Percentiles rank a stretch among this genome's conserved stretches.
Conservation (phyloP, 345 rosid genomes). For the Acer campestre region DNA sequence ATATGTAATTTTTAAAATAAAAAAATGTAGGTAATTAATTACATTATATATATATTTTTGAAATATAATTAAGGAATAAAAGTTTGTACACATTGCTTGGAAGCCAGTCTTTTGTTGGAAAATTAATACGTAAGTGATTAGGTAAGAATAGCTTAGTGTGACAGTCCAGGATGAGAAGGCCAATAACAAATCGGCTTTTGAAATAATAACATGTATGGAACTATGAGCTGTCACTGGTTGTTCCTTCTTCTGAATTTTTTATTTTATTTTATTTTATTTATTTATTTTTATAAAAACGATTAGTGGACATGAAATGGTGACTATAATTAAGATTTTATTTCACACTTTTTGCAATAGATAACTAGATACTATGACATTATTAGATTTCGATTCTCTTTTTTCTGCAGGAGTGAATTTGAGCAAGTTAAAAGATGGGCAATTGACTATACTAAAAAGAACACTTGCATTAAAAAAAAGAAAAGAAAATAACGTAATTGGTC, state of each 20-base stretch:
- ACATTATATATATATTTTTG: too few relatives aligned
- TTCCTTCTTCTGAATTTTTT: background rate
- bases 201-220: background rate
- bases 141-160: background rate
- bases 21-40: too few relatives aligned
- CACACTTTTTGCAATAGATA: background rate
- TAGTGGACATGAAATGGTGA: background rate
- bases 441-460: background rate
- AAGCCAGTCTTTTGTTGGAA: constrained; percentile 7
- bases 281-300: background rate
- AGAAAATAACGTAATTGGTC: too few relatives aligned
- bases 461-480: background rate
- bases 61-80: background rate
- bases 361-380: background rate
- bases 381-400: background rate
- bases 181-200: background rate
- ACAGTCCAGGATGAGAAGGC: background rate
- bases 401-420: background rate
- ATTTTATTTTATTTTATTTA: too few relatives aligned
- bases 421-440: background rate
- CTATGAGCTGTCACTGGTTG: background rate
- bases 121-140: background rate
- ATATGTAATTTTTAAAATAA: too few relatives aligned
- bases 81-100: background rate
- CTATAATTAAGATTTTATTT: background rate